These are phyloP conservation scores for Mucor velutinosus DNA, from an alignment of 371 early-diverging fungal genomes.

Conservation along the genomic window DNA sequence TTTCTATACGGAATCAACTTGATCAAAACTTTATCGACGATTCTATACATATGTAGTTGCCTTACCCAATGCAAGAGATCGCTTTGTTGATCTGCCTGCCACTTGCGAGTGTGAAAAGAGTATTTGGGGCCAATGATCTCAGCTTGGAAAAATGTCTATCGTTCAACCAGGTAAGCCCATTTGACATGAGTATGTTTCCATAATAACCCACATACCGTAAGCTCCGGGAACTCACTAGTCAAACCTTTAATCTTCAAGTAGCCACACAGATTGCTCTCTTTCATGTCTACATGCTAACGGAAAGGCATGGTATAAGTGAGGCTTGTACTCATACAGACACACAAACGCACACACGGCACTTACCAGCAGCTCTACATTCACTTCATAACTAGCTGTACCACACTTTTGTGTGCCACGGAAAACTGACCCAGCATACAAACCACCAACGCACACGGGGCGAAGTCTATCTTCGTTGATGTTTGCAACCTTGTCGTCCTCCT, in stretches of 20 bases:
- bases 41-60: not conserved
- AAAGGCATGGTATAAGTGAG: not conserved
- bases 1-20: conserved; percentile 28
- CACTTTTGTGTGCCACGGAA: conserved; percentile 72
- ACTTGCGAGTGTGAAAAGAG: conserved; percentile 81
- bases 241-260: conserved; percentile 76
- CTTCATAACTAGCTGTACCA: conserved; percentile 66
- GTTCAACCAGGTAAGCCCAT: not conserved
- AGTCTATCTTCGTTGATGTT: conserved; percentile 20
- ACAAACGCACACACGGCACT: not conserved
- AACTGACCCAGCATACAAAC: conserved; percentile 58
- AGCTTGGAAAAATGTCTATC: conserved; percentile 75
- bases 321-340: not conserved
- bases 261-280: conserved; percentile 68
- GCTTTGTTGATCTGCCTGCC: conserved; percentile 77
- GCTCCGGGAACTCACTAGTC: conserved; percentile 74
- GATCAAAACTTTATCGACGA: not conserved
- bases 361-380: conserved; percentile 72
- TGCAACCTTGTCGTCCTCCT: conserved; percentile 15
- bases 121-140: conserved; percentile 78
- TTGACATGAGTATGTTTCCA: not conserved
- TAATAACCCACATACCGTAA: conserved; percentile 42
- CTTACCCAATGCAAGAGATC: conserved; percentile 84
- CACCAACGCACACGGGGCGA: conserved; percentile 10
- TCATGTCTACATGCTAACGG: conserved; percentile 70